A percentile compares a stretch with the other conserved stretches of the same genome.
Conservation (phyloP, 2,329 filamentous ascomycete genomes). For the Arthrobotrys sinensis region DNA sequence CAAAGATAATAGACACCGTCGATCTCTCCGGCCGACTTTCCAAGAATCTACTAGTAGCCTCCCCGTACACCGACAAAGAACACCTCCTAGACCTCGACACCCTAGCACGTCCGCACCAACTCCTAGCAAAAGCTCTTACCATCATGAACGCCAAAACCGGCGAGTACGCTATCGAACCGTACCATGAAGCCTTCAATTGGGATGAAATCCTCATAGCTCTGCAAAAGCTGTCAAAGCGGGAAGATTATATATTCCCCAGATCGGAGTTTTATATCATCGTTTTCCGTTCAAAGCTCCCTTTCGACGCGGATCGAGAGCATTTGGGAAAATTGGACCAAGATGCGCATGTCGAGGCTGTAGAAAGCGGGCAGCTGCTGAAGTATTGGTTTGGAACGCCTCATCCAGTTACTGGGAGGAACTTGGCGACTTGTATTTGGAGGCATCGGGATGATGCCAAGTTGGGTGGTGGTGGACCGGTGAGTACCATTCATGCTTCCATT, state of each 20-base stretch:
- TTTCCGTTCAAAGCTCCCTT: conserved; percentile 82
- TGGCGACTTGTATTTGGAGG: conserved; percentile 84
- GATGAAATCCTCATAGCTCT: conserved; percentile 74
- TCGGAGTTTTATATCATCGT: conserved; percentile 83
- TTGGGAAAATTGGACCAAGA: conserved; percentile 82
- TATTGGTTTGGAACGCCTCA: conserved; percentile 91
- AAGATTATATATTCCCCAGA: conserved; percentile 68
- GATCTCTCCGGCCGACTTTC: conserved; percentile 42
- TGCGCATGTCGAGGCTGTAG: conserved; percentile 84
- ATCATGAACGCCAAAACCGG: conserved; percentile 75
- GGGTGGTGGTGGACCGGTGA: conserved; percentile 75
- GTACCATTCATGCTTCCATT: conserved; percentile 70
- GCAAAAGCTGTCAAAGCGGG: conserved; percentile 69
- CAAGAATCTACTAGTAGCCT: conserved; percentile 68
- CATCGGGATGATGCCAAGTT: conserved; percentile 74
- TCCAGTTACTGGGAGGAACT: conserved; percentile 76
- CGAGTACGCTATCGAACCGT: conserved; percentile 84
- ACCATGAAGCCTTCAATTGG: conserved; percentile 85
- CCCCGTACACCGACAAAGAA: conserved; percentile 79
- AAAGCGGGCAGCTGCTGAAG: conserved; percentile 86
- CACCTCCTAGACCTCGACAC: conserved; percentile 82
- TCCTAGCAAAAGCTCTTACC: conserved; percentile 81
- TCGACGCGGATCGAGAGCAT: conserved; percentile 77
- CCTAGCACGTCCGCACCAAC: conserved; percentile 76
- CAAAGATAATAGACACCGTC: conserved; percentile 42